Evolutionary conservation across 2,329 filamentous ascomycete genomes (phyloP), one percentile per base, ranked within the genome.

Genomic region (Scedosporium minutisporum): DNA sequence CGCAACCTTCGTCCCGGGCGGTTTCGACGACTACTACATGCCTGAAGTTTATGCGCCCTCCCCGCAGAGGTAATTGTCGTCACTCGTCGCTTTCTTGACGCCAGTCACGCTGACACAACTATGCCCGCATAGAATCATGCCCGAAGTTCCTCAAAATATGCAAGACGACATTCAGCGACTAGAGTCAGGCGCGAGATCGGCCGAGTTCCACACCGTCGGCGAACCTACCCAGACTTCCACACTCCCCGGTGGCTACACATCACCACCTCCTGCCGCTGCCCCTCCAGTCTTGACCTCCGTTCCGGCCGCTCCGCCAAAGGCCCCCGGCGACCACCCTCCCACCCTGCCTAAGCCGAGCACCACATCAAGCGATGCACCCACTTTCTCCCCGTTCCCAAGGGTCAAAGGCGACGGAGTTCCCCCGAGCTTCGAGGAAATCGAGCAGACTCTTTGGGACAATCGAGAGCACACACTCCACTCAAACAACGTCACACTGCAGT

Each of bases 131-230:
- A 96, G 91, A 79, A 86, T 96, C 71, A 96, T 93, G 87, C 90
- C 91, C 73, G 92, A 97, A 81, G 92, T 97, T 67, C 91, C 93
- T 68, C 90, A 93, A 76, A 93, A 96, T 77, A 97, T 99, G 85
- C 92, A 96, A 78, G 88, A 96, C 71, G 93, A 90, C 76, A 84
- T 99, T 67, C 90, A 93, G 71, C 88, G 93, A 74, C 86, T 99
- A 78, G 93, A 97, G 80, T 82, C 92, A 65, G 87, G 92, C 79
- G 88, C 89, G 65, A 82, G 79, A 76, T 76, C 76, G 71, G 76
- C 69, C 65, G 71, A 72, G 63, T 68, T 71, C 64, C 77, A 76
- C 69, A 41, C 59, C n/a, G 42, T 44, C 23, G 60, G 62, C 42
- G 29, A 60, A 62, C 27, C 60, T 4, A 46, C 61, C 33, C 59